phyloP scores from a whole-genome alignment of 257 asterid species.

The Lithospermum erythrorhizon region DNA sequence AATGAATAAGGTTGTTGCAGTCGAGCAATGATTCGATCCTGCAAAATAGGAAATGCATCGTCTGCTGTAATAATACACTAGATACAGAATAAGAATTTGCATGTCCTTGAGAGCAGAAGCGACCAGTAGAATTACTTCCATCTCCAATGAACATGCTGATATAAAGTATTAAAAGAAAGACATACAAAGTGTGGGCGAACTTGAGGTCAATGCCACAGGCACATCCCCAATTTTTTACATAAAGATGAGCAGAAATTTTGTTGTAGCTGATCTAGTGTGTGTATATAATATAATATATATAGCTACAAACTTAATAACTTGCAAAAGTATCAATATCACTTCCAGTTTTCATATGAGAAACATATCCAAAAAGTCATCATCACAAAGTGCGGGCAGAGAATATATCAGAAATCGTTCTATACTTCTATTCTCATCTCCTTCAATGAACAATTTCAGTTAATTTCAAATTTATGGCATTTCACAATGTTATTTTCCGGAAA shows the following conservation, averaged over 20 bases:
- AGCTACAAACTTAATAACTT: background rate
- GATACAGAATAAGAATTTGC: background rate
- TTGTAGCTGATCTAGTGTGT: background rate
- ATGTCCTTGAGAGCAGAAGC: background rate
- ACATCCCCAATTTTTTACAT: background rate
- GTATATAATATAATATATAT: background rate
- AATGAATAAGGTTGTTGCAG: conserved; percentile 97
- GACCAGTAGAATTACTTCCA: background rate
- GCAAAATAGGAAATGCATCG: conserved; percentile 13
- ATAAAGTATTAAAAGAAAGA: background rate
- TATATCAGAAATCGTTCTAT: background rate
- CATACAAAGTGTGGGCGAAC: background rate
- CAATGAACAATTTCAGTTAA: background rate
- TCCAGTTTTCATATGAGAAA: background rate
- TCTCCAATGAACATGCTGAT: background rate
- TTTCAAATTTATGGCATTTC: background rate
- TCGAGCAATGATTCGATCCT: conserved; percentile 97
- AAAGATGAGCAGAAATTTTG: no score
- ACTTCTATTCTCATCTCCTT: background rate
- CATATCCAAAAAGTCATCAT: background rate
- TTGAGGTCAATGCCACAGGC: background rate
- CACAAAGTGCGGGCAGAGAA: background rate
- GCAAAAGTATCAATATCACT: background rate
- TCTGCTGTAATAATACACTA: background rate
- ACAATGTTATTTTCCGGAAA: background rate